A percentile compares a stretch with the other conserved stretches of the same genome.
Conservation (phyloP, 2,329 filamentous ascomycete species). For the Penicillium paneum region DNA sequence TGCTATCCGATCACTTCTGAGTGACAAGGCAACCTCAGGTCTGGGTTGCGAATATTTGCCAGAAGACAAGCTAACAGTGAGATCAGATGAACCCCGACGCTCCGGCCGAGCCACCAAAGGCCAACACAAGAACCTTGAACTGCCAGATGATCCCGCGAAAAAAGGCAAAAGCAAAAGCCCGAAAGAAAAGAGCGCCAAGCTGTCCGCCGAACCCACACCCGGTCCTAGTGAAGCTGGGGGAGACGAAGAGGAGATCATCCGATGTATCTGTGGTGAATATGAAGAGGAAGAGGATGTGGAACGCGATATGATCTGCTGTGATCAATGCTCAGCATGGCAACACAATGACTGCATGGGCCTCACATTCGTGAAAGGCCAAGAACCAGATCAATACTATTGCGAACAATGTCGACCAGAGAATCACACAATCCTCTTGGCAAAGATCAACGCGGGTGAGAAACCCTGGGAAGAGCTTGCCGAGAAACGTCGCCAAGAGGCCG, state of each 20-base stretch:
- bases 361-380: constrained; percentile 69
- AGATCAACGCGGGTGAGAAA: constrained; percentile 74
- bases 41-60: background rate
- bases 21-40: constrained; percentile 2
- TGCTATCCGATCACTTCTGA: constrained; percentile 1
- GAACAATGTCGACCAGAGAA: constrained; percentile 82
- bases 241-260: constrained; percentile 74
- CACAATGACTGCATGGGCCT: constrained; percentile 95
- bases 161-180: constrained; percentile 48
- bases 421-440: constrained; percentile 75
- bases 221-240: constrained; percentile 55
- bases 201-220: constrained; percentile 47
- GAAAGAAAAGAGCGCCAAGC: constrained; percentile 47
- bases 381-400: constrained; percentile 85
- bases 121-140: constrained; percentile 86
- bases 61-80: constrained; percentile 29
- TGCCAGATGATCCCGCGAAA: constrained; percentile 56
- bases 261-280: constrained; percentile 87
- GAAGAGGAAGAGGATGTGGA: constrained; percentile 81
- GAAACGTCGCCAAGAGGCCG: constrained; percentile 60
- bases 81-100: constrained; percentile 78
- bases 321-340: constrained; percentile 90
- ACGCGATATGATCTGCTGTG: constrained; percentile 93
- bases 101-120: constrained; percentile 96
- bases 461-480: constrained; percentile 75